Evolutionary conservation across 768 basidiomycete species (phyloP).

Genomic region (Filobasidium floriforme): DNA sequence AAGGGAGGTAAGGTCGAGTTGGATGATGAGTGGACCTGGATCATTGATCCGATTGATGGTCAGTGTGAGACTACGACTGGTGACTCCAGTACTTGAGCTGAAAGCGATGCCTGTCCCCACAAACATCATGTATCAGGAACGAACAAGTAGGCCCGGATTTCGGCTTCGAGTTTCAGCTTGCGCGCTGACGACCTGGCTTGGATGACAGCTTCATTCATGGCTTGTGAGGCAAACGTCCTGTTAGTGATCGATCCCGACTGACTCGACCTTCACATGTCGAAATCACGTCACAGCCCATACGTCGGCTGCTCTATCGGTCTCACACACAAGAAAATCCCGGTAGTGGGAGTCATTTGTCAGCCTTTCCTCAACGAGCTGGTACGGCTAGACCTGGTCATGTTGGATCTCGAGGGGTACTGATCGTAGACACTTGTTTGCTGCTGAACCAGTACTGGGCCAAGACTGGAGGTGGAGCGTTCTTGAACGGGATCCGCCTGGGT

Average conservation of each 20-base stretch:
- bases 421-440: not conserved
- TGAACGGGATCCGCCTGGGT: conserved; percentile 56
- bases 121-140: conserved; percentile 5
- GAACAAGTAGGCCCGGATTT: conserved; percentile 7
- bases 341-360: conserved; percentile 90
- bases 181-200: no score
- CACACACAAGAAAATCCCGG: conserved; percentile 68
- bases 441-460: conserved; percentile 59
- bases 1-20: conserved; percentile 48
- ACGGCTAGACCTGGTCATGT: conserved; percentile 24
- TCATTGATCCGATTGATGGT: conserved; percentile 80
- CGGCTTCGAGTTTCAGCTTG: no score
- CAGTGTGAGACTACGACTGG: conserved; percentile 11
- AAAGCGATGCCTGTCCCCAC: no score
- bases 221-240: conserved; percentile 7
- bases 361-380: conserved; percentile 82
- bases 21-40: conserved; percentile 86
- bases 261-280: not conserved
- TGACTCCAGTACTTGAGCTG: no score
- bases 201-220: conserved; percentile 14
- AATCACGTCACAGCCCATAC: conserved; percentile 15
- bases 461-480: conserved; percentile 69
- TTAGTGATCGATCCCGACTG: not conserved
- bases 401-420: not conserved
- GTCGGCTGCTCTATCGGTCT: conserved; percentile 86